phyloP scores from a whole-genome alignment of 2,329 filamentous ascomycete species.

The Metarhizium anisopliae region DNA sequence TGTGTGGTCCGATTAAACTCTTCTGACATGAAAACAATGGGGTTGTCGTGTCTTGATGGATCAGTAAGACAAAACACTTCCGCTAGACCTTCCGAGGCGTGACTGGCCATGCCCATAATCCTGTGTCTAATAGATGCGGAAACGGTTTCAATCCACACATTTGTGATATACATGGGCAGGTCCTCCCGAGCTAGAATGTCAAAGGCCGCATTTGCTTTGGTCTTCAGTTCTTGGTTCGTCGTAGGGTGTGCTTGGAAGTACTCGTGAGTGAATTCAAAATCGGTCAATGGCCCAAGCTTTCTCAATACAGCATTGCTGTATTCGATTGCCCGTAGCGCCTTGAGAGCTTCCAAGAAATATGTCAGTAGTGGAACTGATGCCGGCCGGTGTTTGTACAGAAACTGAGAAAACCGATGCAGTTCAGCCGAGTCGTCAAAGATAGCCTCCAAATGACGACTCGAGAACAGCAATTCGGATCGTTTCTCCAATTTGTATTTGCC shows the following conservation, averaged over 20 bases:
- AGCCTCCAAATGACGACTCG: slow-evolving; percentile 51
- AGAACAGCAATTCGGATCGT: slow-evolving; percentile 57
- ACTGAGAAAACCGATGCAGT: slow-evolving; percentile 57
- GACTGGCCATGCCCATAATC: slow-evolving; percentile 57
- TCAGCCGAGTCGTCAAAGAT: slow-evolving; percentile 58
- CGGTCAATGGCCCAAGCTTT: slow-evolving; percentile 5
- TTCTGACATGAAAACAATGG: slow-evolving; percentile 68
- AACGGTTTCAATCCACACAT: slow-evolving; percentile 58
- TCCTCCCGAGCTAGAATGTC: slow-evolving; percentile 56
- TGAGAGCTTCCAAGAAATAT: slow-evolving; percentile 64
- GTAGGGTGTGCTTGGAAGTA: slow-evolving; percentile 24
- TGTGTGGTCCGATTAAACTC: slow-evolving; percentile 67
- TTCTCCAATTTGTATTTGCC: slow-evolving; percentile 45
- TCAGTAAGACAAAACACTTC: slow-evolving; percentile 72
- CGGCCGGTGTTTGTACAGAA: slow-evolving; percentile 50
- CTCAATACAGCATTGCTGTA: slow-evolving; percentile 56
- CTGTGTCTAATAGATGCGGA: slow-evolving; percentile 57
- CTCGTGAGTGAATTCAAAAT: slow-evolving; percentile 9
- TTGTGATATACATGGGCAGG: slow-evolving; percentile 61
- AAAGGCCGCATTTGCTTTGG: slow-evolving; percentile 55
- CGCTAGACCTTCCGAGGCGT: slow-evolving; percentile 61
- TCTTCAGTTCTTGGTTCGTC: slow-evolving; percentile 48
- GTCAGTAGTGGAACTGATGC: slow-evolving; percentile 56
- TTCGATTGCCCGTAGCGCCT: slow-evolving; percentile 59
- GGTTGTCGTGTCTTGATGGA: slow-evolving; percentile 61